Conservation (phyloP, 768 basidiomycete species). For the Russula virescens region DNA sequence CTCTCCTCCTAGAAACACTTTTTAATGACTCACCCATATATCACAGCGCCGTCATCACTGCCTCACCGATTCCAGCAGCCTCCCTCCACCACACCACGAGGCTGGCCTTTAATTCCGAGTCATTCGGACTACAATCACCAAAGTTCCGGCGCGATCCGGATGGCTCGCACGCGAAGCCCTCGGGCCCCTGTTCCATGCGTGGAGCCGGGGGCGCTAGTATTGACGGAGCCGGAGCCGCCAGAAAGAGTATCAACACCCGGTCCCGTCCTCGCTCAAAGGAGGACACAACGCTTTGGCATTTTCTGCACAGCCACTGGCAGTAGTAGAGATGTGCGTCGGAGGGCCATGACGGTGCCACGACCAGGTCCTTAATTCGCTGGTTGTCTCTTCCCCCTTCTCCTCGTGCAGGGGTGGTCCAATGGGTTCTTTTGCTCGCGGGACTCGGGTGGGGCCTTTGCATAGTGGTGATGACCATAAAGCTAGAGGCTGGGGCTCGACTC, state of each 20-base stretch:
- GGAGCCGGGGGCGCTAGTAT: background rate
- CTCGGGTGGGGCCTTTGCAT: background rate
- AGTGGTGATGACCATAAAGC: background rate
- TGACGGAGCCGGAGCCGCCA: background rate
- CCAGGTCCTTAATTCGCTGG: slow-evolving; percentile 3
- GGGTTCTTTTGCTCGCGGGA: background rate
- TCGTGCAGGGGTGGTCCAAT: background rate
- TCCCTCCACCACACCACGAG: slow-evolving; percentile 20
- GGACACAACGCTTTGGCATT: slow-evolving; percentile 23
- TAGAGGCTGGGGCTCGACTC: background rate
- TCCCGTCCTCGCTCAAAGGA: slow-evolving; percentile 1
- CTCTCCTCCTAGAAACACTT: background rate
- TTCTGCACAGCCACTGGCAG: slow-evolving; percentile 14
- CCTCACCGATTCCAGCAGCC: slow-evolving; percentile 21
- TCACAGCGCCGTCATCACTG: slow-evolving; percentile 21
- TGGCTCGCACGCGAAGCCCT: slow-evolving; percentile 23
- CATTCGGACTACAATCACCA: slow-evolving; percentile 10
- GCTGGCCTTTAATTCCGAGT: background rate
- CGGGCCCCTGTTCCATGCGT: background rate
- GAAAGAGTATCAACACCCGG: background rate
- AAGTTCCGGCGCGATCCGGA: slow-evolving; percentile 10
- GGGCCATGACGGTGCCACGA: slow-evolving; percentile 5
- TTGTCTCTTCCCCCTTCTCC: background rate
- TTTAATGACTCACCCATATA: slow-evolving; percentile 4
- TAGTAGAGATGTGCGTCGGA: background rate